Conservation (phyloP, 306 rosid genomes). For the Acacia crassicarpa region DNA sequence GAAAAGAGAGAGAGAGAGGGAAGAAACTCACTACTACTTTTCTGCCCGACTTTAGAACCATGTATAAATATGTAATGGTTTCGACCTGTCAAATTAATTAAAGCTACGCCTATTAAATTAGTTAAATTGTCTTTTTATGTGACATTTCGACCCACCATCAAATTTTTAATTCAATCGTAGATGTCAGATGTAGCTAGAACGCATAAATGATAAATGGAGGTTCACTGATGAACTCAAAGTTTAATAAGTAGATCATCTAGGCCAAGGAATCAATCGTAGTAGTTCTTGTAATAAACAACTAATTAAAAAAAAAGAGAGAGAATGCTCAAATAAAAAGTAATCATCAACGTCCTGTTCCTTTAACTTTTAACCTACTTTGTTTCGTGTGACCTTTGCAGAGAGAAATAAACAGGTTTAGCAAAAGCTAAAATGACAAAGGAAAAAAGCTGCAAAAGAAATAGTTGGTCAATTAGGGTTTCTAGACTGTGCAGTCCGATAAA, state of each 20-base stretch:
- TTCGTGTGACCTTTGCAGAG: not conserved
- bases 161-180: not conserved
- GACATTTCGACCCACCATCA: not conserved
- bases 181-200: not conserved
- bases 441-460: slow-evolving; percentile 2
- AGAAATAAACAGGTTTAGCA: not conserved
- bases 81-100: not conserved
- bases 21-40: not conserved
- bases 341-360: not conserved
- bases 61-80: not conserved
- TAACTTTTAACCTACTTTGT: not conserved
- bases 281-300: too few relatives aligned
- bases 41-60: not conserved
- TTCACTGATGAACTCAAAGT: not conserved
- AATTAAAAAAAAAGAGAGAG: too few relatives aligned
- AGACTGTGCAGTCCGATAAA: not conserved
- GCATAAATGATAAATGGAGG: not conserved
- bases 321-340: not conserved
- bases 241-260: not conserved
- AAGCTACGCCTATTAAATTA: not conserved
- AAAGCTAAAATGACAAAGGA: not conserved
- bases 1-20: not conserved
- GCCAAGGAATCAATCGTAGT: not conserved
- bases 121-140: not conserved
- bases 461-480: not conserved